phyloP scores from a whole-genome alignment of 345 rosid species.

The Eucalyptus marginata region DNA sequence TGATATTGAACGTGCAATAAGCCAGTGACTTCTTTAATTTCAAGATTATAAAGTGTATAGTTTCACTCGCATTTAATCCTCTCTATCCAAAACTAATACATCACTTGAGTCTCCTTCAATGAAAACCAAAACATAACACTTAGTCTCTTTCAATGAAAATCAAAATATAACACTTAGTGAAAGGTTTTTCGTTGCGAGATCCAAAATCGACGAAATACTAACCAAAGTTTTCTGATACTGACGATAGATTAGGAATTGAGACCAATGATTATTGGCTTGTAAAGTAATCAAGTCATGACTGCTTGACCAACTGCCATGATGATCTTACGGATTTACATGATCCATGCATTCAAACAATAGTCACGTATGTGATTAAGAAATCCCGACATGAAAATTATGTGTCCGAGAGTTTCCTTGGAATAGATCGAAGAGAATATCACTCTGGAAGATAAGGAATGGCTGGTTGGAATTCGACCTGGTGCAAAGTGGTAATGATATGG shows the following conservation, averaged over 20 bases:
- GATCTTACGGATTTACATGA: not conserved
- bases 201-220: too few relatives aligned
- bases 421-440: not conserved
- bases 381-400: not conserved
- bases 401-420: not conserved
- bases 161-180: too few relatives aligned
- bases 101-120: too few relatives aligned
- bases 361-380: not conserved
- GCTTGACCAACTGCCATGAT: not conserved
- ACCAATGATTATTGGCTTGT: not conserved
- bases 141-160: too few relatives aligned
- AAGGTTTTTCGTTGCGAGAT: too few relatives aligned
- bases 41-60: too few relatives aligned
- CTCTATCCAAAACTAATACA: too few relatives aligned
- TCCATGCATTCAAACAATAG: not conserved
- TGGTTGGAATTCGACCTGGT: not conserved
- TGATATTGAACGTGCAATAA: too few relatives aligned
- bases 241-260: not conserved
- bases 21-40: too few relatives aligned
- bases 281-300: not conserved
- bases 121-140: too few relatives aligned
- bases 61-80: too few relatives aligned
- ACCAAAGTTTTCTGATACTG: not conserved
- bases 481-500: not conserved
- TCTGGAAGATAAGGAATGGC: not conserved